Evolutionary conservation across 768 basidiomycete species (phyloP).

Genomic region (Rhodotorula diobovata): DNA sequence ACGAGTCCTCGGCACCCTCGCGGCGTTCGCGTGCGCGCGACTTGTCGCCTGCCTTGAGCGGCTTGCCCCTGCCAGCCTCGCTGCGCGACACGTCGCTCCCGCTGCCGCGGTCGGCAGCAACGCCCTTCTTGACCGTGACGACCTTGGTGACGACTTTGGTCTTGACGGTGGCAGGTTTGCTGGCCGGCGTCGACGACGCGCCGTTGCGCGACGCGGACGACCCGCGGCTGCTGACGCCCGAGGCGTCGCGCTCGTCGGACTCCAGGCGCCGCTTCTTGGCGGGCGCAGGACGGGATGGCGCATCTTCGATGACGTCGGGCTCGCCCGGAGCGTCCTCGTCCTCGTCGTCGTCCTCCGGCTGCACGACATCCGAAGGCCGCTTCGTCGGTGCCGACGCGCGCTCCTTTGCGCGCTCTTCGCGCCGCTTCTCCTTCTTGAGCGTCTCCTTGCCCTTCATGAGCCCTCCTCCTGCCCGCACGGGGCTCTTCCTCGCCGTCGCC

Average conservation of each 20-base stretch:
- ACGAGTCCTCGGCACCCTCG: neutral
- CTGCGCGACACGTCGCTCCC: neutral
- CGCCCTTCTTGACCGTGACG: neutral
- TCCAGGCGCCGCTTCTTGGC: conserved; percentile 8
- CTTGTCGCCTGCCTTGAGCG: neutral
- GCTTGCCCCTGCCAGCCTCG: neutral
- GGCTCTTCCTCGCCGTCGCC: neutral
- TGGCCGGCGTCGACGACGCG: neutral
- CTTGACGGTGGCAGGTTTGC: neutral
- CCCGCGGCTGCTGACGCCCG: neutral
- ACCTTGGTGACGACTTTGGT: neutral
- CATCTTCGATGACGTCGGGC: neutral
- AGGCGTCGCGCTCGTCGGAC: neutral
- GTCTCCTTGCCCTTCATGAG: conserved; percentile 34
- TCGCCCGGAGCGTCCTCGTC: neutral
- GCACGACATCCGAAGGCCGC: neutral
- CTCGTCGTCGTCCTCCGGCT: neutral
- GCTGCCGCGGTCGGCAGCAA: neutral
- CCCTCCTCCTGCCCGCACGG: conserved; percentile 11
- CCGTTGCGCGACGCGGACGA: neutral
- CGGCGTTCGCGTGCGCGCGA: neutral
- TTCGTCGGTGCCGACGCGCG: neutral
- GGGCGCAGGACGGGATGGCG: neutral
- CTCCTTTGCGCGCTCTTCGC: neutral
- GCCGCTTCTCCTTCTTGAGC: conserved; percentile 27